Base-by-base conservation (phyloP, 1,284 basidiomycete species). In the Hemileia vastatrix region DNA sequence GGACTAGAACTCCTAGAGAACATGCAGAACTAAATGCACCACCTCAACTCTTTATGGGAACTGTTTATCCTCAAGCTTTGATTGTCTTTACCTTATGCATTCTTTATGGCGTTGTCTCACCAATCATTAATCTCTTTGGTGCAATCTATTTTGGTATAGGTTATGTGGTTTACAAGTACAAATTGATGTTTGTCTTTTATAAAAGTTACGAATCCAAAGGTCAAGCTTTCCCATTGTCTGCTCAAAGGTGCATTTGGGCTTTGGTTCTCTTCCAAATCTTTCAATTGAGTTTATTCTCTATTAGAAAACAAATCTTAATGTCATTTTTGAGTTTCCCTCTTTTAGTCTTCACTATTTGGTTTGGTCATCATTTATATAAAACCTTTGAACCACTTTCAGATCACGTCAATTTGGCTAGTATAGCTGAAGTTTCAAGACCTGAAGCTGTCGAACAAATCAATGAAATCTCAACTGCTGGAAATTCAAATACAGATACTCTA, bases 21-120 rank as follows among this genome's bases (percentile, higher is more conserved):
- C 93, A 86, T 70, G 93, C 93, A 6, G 92, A 95, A 76, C 81
- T 95, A n/a, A 95, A 97, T 72, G 90, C 91, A 0, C 93, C 94
- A 9, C 92, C 94, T 0, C 89, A 90, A 84, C 87, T 97, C 76
- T 33, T 24, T 19, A 67, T 74, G 54, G 71, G 72, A 24, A 74
- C 70, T 44, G 66, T 76, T 44, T 76, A 76, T 57, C 75, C 75
- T 11, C 73, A 75, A 52, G 74, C 74, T 21, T 63, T 76, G 40
- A 69, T 76, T 47, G 69, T 76, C 54, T 76, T 76, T 45, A 76
- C 73, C n/a, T 66, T 76, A 6, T 61, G 66, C 50, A 67, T 76
- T 33, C 65, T 76, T 36, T 76, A 76, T 66, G 68, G 68, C 47
- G 74, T 76, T 56, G 74, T 76, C 21, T 67, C 66, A 23, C 75